Evolutionary conservation across 345 rosid genomes (phyloP), one percentile per base, ranked within the genome.

Genomic region (Rhizophora apiculata): DNA sequence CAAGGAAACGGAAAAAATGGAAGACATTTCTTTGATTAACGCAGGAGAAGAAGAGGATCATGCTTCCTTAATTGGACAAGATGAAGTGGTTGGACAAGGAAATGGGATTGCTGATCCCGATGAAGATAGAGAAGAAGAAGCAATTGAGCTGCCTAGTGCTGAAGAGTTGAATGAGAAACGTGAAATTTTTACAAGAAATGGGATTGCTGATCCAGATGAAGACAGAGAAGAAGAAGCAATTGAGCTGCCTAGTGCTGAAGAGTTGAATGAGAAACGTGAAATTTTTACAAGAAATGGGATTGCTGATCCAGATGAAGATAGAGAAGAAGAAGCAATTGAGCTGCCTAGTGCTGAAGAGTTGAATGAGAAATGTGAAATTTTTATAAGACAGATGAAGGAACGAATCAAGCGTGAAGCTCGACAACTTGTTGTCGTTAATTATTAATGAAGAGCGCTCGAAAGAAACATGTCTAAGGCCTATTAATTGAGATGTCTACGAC

Each of bases 81-180:
- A 71, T 26, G 62, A 20, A 37, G 81, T 27, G 11, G 71, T 65
- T 13, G 82, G 66, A 68, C 48, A 71, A 18, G 74, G 62, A 15
- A 6, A 65, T 65, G 73, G 70, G 63, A 60, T 59, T 22, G n/a
- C 67, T 56, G 29, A 59, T 37, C 5, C 53, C 21, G 58, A 61
- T 37, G 56, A 64, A 10, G 78, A 68, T 1, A 67, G 64, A 20
- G 74, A 67, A 6, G 81, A 62, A 18, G 67, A 34, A 32, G 64
- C 48, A 55, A 27, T 46, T 49, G 80, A 62, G 57, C 70, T 63
- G 54, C 65, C 84, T 34, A 87, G 86, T 74, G 36, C 49, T 1
- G 97, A 91, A 49, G 96, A 89, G 36, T 76, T 87, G 30, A 82
- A 92, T 79, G 78, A 81, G 85, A 88, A 78, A 78, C 89, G 87